phyloP scores from a whole-genome alignment of 225 moss, liverwort and hornwort genomes.

The Pseudoscleropodium purum region DNA sequence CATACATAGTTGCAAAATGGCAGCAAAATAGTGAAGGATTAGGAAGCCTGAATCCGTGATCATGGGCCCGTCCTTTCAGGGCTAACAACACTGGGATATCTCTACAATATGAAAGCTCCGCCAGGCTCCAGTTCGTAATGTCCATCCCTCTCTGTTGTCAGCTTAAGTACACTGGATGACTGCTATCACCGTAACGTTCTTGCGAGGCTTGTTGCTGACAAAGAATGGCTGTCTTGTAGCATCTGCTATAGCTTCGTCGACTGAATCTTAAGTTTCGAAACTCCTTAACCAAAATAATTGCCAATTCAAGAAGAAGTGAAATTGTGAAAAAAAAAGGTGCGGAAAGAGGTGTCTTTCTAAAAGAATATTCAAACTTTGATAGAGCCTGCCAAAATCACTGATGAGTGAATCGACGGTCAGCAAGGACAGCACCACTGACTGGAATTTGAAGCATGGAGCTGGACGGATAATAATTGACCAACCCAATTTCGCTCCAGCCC shows the following conservation, averaged over 20 bases:
- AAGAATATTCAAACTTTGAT: not conserved
- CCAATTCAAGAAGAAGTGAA: not conserved
- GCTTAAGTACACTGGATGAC: not conserved
- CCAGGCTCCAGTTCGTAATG: not conserved
- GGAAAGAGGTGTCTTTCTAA: not conserved
- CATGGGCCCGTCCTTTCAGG: too few species aligned
- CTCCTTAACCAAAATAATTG: not conserved
- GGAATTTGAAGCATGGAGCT: not conserved
- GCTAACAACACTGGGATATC: too few species aligned
- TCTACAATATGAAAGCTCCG: not conserved
- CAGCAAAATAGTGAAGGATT: too few species aligned
- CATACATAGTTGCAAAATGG: not conserved
- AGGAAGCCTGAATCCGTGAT: too few species aligned
- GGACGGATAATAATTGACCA: not conserved
- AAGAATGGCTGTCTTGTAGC: not conserved
- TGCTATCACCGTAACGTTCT: not conserved
- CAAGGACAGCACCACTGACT: not conserved
- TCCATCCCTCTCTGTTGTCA: not conserved
- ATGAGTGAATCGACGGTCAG: not conserved
- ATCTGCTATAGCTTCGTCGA: not conserved
- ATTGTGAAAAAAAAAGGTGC: not conserved
- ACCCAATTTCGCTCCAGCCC: not conserved
- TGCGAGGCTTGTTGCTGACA: not conserved
- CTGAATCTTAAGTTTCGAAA: not conserved
- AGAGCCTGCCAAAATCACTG: not conserved